Evolutionary conservation across 176 grass and related monocot genomes (phyloP).

Genomic region (Triticum timopheevii): DNA sequence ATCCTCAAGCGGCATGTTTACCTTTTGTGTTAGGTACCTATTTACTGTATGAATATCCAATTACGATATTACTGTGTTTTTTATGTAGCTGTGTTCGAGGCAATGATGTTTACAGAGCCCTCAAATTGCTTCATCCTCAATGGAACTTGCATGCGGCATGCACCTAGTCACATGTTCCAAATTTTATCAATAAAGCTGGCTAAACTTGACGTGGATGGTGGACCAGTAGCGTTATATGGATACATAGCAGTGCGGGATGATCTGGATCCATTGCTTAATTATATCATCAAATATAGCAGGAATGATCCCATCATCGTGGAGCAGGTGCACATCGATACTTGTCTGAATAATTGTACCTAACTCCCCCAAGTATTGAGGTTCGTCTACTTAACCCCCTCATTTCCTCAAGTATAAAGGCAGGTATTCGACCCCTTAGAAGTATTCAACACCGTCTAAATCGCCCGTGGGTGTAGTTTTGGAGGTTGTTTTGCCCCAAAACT

Average conservation of each 20-base stretch:
- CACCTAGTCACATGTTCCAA: not conserved
- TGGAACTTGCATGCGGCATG: not conserved
- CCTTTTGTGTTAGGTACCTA: too few relatives aligned
- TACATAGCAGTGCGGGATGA: not conserved
- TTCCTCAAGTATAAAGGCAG: not conserved
- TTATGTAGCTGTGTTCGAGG: not conserved
- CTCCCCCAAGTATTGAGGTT: not conserved
- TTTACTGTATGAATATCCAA: not conserved
- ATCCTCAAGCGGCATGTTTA: not conserved
- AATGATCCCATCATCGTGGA: not conserved
- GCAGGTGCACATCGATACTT: not conserved
- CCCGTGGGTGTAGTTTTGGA: too few relatives aligned
- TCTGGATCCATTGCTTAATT: not conserved
- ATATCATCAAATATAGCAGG: not conserved
- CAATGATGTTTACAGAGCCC: not conserved
- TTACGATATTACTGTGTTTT: not conserved
- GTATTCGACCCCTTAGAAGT: not conserved
- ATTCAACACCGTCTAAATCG: too few relatives aligned
- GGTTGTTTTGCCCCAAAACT: not conserved
- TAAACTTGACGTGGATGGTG: not conserved
- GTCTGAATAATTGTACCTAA: not conserved
- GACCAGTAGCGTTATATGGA: not conserved
- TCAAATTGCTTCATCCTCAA: not conserved
- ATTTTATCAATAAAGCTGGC: not conserved
- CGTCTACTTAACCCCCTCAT: too few relatives aligned